Conservation (phyloP, 148 eudicot species). For the Rhododendron williamsianum region DNA sequence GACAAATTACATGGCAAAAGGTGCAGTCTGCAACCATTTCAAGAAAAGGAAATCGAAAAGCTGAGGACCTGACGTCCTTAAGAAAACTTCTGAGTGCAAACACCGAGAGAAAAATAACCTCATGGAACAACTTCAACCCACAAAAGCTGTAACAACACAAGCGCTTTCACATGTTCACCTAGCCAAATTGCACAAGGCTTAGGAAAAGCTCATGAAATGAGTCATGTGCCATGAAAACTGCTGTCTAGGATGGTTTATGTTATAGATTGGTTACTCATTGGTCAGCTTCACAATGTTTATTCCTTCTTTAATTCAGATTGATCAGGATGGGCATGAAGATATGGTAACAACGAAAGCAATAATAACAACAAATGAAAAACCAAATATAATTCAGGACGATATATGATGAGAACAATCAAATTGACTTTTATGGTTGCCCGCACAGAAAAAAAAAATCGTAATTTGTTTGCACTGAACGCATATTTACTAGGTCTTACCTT, state of each 20-base stretch:
- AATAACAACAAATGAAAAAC: not conserved
- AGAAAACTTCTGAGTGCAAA: not conserved
- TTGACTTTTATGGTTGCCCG: constrained; percentile 4
- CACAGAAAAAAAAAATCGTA: not conserved
- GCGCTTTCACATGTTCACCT: not conserved
- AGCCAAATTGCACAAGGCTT: not conserved
- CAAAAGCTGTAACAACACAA: not conserved
- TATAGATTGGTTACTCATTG: not conserved
- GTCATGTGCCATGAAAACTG: not conserved
- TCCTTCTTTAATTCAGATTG: not conserved
- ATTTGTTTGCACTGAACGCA: not conserved
- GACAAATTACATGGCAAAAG: not conserved
- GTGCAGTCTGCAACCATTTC: not conserved
- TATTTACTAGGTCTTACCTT: constrained; percentile 48
- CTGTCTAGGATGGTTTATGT: not conserved
- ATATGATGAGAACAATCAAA: not conserved
- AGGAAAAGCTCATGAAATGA: not conserved
- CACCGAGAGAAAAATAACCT: not conserved
- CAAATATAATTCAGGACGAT: not conserved
- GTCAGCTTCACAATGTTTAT: not conserved
- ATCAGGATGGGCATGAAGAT: not conserved
- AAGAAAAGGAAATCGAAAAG: not conserved
- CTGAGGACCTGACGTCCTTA: not conserved
- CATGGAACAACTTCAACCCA: not conserved
- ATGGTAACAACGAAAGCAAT: not conserved